phyloP scores from a whole-genome alignment of 495 filamentous ascomycete genomes.

The Penicillium nucicola region DNA sequence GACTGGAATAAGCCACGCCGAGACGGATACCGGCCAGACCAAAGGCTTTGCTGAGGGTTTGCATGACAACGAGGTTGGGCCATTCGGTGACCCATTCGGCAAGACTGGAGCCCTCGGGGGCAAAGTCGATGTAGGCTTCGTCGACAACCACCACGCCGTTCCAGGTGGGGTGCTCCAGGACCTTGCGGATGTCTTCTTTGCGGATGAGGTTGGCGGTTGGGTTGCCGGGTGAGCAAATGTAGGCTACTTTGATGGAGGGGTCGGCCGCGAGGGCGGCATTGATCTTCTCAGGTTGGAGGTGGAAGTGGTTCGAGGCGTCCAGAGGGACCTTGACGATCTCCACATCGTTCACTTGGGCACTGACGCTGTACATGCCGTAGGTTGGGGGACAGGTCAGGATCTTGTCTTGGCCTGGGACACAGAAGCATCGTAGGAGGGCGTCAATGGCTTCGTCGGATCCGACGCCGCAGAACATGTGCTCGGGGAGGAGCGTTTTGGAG shows the following conservation, averaged over 20 bases:
- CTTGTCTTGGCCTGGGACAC: slow-evolving; percentile 77
- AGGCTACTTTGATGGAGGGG: slow-evolving; percentile 76
- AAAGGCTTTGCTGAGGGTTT: slow-evolving; percentile 94
- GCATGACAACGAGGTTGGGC: slow-evolving; percentile 98
- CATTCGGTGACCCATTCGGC: slow-evolving; percentile 92
- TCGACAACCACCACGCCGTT: slow-evolving; percentile 93
- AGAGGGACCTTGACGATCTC: slow-evolving; percentile 80
- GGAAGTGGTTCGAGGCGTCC: slow-evolving; percentile 58
- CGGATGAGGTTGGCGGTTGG: slow-evolving; percentile 76
- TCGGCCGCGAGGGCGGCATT: slow-evolving; percentile 59
- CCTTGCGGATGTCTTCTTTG: slow-evolving; percentile 68
- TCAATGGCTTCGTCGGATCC: slow-evolving; percentile 97
- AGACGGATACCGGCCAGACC: slow-evolving; percentile 91
- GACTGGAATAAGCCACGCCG: slow-evolving; percentile 66
- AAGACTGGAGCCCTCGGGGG: slow-evolving; percentile 71
- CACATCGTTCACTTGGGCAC: slow-evolving; percentile 89
- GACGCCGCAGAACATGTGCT: slow-evolving; percentile 90
- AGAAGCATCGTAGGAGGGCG: slow-evolving; percentile 88
- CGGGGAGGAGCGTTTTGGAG: slow-evolving; percentile 65
- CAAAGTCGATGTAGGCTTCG: slow-evolving; percentile 96
- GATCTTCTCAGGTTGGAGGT: slow-evolving; percentile 67
- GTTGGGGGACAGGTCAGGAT: slow-evolving; percentile 94
- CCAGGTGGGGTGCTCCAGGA: slow-evolving; percentile 88
- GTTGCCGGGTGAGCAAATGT: slow-evolving; percentile 92
- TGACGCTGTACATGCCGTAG: slow-evolving; percentile 97